Base-by-base conservation (phyloP, 352 stramenopile species). In the Sclerospora graminicola region DNA sequence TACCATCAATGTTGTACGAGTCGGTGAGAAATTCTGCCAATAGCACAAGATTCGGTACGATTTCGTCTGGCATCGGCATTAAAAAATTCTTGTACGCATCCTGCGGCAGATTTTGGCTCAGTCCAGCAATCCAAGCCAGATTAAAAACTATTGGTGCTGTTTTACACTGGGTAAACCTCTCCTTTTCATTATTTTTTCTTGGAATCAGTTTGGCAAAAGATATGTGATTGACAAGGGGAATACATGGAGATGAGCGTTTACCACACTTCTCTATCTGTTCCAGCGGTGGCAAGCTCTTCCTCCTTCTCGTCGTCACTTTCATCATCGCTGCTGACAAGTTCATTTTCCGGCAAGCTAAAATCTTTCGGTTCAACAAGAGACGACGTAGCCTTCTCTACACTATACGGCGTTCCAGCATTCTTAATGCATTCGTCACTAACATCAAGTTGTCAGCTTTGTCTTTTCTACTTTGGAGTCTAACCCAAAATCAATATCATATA, bases 1-100 rank as follows among this genome's bases (percentile, higher is more conserved):
- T 76, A 35, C 89, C 86, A 33, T 73, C 76, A 15, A 93, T 63
- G 32, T 69, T 80, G 69, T 98, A 99, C 29, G 90, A 96, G 54
- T 95, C 71, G 8, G 92, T 98, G 38, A 98, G 84, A 53, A 98
- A 98, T 51, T 99, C 95, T 13, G 94, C 82, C 39, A 99, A 84
- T 49, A 95, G 60, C 30, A 72, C 62, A 23, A 98, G 65, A 53
- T 96, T 71, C 37, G 88, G 78, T 56, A 98, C 89, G 41, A 99
- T 91, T 30, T 96, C 77, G 26, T 89, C 80, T 2, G 94, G 91
- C 8, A 99, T 63, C 54, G 90, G 80, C 35, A 87, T 76, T 34
- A 98, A 64, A 11, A 97, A 79, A 44, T 86, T 81, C 39, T 93
- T 94, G 73, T 98, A 96, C 19, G 76, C 63, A 34, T 72, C 57